Evolutionary conservation across 2,329 filamentous ascomycete species (phyloP).

Genomic region (Paecilomyces variotii): DNA sequence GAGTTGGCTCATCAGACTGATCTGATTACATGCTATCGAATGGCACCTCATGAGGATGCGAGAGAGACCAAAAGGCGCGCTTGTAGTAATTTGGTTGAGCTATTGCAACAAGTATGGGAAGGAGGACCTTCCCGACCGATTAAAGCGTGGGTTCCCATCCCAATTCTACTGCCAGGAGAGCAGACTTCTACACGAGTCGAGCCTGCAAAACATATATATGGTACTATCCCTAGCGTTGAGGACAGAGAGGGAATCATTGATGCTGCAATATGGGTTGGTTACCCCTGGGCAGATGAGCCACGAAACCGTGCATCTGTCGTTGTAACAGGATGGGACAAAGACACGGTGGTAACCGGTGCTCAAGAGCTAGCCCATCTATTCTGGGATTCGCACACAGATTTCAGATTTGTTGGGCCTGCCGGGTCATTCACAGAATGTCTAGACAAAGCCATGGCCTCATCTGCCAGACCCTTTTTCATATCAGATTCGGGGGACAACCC

Average conservation of each 20-base stretch:
- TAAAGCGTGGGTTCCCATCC: slow-evolving; percentile 48
- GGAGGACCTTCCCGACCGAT: slow-evolving; percentile 26
- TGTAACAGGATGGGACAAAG: slow-evolving; percentile 44
- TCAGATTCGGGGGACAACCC: slow-evolving; percentile 51
- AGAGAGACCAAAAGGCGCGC: slow-evolving; percentile 45
- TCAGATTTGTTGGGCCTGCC: slow-evolving; percentile 47
- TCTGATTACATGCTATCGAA: slow-evolving; percentile 47
- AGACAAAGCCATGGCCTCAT: slow-evolving; percentile 35
- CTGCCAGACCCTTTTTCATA: slow-evolving; percentile 43
- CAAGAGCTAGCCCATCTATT: slow-evolving; percentile 41
- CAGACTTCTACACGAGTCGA: slow-evolving; percentile 49
- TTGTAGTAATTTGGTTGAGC: slow-evolving; percentile 41
- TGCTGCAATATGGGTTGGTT: slow-evolving; percentile 49
- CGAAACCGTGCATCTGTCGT: slow-evolving; percentile 44
- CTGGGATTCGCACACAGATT: slow-evolving; percentile 41
- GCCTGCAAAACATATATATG: slow-evolving; percentile 45
- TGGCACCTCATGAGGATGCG: slow-evolving; percentile 46
- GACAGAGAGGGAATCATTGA: slow-evolving; percentile 38
- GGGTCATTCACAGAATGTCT: slow-evolving; percentile 42
- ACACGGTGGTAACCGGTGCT: slow-evolving; percentile 31
- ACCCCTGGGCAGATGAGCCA: slow-evolving; percentile 50
- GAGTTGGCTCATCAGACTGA: slow-evolving; percentile 43
- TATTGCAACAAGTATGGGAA: slow-evolving; percentile 20
- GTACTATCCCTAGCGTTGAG: slow-evolving; percentile 39
- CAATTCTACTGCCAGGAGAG: slow-evolving; percentile 46